Percentiles rank a stretch among this genome's conserved stretches.
phyloP scores from a whole-genome alignment of 192 early-diverging fungal genomes.

The Coemansia asiatica region DNA sequence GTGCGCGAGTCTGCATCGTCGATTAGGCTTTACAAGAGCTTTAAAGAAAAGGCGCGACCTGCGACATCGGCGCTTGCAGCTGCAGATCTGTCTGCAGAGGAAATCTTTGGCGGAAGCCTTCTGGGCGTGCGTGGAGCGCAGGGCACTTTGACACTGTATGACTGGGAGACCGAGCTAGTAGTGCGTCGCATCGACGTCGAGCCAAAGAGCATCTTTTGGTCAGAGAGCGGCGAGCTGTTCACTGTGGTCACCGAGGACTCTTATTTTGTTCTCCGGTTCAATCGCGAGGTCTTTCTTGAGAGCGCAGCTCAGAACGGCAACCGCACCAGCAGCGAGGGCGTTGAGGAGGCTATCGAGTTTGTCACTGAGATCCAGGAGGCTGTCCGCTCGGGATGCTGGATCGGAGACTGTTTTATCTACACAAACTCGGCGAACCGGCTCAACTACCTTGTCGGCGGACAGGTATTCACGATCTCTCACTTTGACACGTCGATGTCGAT shows the following conservation, averaged over 20 bases:
- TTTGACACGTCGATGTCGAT: conserved; percentile 92
- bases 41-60: conserved; percentile 81
- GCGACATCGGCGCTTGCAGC: conserved; percentile 59
- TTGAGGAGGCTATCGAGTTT: conserved; percentile 96
- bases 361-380: conserved; percentile 87
- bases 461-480: conserved; percentile 92
- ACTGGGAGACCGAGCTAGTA: conserved; percentile 92
- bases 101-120: conserved; percentile 91
- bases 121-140: conserved; percentile 78
- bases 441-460: conserved; percentile 94
- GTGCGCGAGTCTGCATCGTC: conserved; percentile 91
- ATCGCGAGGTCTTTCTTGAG: conserved; percentile 78
- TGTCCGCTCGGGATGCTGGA: conserved; percentile 94
- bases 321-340: conserved; percentile 82
- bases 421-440: conserved; percentile 86
- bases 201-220: conserved; percentile 89
- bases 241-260: conserved; percentile 90
- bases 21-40: conserved; percentile 89
- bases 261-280: conserved; percentile 94
- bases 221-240: conserved; percentile 89
- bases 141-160: conserved; percentile 87
- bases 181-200: conserved; percentile 95
- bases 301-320: conserved; percentile 70
- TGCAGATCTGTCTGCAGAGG: conserved; percentile 84
- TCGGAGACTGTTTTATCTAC: conserved; percentile 99